Percentiles rank a stretch among this genome's conserved stretches.
Conservation (phyloP, 257 asterid genomes). For the Penstemon eatonii region DNA sequence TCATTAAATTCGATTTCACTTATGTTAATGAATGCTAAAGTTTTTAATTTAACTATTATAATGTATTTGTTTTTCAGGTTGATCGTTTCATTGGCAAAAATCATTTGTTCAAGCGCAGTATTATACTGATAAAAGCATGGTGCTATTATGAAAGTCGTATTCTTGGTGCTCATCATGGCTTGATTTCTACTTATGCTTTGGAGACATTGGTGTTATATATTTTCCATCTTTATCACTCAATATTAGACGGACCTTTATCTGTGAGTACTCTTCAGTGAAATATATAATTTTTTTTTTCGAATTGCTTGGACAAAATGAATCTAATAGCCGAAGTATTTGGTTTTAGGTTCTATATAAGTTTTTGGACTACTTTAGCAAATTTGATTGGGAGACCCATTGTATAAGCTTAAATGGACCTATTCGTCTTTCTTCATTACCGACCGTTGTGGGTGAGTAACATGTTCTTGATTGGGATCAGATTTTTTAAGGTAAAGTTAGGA, state of each 20-base stretch:
- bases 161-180: constrained; percentile 88
- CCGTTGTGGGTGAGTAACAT: constrained; percentile 56
- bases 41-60: constrained; percentile 17
- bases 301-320: constrained; percentile 24
- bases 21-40: too few relatives aligned
- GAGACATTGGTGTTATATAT: constrained; percentile 87
- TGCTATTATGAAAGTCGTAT: constrained; percentile 96
- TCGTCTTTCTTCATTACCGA: constrained; percentile 66
- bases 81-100: constrained; percentile 77
- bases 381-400: constrained; percentile 79
- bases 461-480: constrained; percentile 14
- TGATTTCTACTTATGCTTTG: constrained; percentile 93
- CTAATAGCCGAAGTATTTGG: constrained; percentile 24
- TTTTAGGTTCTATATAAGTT: constrained; percentile 78
- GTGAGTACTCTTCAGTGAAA: constrained; percentile 48
- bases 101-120: constrained; percentile 83
- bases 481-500: neutral
- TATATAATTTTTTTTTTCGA: constrained; percentile 5
- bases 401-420: constrained; percentile 75
- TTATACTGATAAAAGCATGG: constrained; percentile 89
- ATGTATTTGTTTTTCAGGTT: constrained; percentile 52
- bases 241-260: constrained; percentile 75
- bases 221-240: constrained; percentile 75
- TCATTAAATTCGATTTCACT: too few relatives aligned
- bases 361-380: constrained; percentile 84